These are phyloP conservation scores for Venturia pyrina DNA, from an alignment of 2,329 filamentous ascomycete species.

Conservation along the genomic window DNA sequence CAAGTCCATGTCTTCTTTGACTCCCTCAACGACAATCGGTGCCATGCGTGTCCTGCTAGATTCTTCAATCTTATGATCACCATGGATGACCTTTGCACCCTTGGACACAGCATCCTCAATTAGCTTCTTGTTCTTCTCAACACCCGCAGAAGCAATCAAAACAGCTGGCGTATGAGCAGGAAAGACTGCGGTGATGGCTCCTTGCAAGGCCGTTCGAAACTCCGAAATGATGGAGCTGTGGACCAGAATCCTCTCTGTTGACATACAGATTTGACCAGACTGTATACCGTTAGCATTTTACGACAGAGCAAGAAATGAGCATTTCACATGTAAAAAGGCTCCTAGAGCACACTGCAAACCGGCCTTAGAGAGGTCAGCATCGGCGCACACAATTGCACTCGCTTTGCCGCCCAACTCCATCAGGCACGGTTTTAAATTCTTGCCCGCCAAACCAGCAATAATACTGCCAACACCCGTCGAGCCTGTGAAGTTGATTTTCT, in stretches of 20 bases:
- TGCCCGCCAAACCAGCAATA: conserved; percentile 30
- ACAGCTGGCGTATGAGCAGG: conserved; percentile 8
- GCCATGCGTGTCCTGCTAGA: conserved; percentile 9
- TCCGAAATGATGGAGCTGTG: conserved; percentile 27
- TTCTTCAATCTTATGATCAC: conserved; percentile 4
- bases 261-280: conserved; percentile 30
- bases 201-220: conserved; percentile 23
- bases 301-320: conserved; percentile 14
- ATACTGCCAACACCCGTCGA: conserved; percentile 27
- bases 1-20: conserved; percentile 24
- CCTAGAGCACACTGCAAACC: conserved; percentile 24
- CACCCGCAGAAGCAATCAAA: conserved; percentile 7
- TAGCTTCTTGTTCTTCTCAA: conserved; percentile 18
- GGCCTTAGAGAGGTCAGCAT: conserved; percentile 33
- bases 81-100: conserved; percentile 13
- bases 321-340: conserved; percentile 19
- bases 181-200: conserved; percentile 18
- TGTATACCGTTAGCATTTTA: conserved; percentile 16
- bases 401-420: conserved; percentile 38
- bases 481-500: conserved; percentile 34
- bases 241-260: conserved; percentile 28
- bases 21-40: conserved; percentile 26
- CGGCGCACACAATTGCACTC: conserved; percentile 34
- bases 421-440: conserved; percentile 33
- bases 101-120: conserved; percentile 10